Evolutionary conservation across 2,329 filamentous ascomycete genomes (phyloP).

Genomic region (Trichoderma oligosporum): DNA sequence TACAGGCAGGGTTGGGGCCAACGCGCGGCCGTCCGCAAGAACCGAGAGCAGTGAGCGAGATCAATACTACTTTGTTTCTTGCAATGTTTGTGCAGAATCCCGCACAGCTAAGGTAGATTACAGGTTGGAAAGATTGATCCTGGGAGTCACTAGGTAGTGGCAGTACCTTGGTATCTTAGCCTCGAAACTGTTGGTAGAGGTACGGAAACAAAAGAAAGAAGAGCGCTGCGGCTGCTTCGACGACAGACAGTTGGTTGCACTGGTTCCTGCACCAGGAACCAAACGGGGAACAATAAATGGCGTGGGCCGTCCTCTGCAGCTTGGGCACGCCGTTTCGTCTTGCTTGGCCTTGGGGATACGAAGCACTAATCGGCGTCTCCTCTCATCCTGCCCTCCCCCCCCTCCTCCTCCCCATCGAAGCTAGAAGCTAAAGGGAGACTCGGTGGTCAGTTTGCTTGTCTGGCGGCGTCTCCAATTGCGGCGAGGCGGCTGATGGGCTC

Average conservation of each 20-base stretch:
- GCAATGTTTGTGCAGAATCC: background rate
- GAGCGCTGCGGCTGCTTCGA: background rate
- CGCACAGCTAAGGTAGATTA: background rate
- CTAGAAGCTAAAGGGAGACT: conserved; percentile 15
- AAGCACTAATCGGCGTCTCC: conserved; percentile 17
- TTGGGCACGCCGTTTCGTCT: conserved; percentile 8
- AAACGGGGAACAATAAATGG: conserved; percentile 10
- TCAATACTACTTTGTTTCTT: no score
- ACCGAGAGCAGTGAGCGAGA: background rate
- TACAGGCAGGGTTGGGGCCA: background rate
- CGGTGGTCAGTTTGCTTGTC: background rate
- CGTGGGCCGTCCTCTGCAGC: conserved; percentile 3
- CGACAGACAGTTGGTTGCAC: conserved; percentile 9
- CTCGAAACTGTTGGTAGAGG: no score
- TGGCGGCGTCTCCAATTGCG: background rate
- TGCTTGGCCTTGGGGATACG: conserved; percentile 14
- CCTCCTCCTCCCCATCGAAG: background rate
- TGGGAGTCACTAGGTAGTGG: no score
- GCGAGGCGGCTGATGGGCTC: background rate
- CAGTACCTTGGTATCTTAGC: no score
- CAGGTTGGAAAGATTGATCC: no score
- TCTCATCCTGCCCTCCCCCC: no score
- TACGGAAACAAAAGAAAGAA: no score
- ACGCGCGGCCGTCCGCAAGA: conserved; percentile 15
- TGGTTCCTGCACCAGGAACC: conserved; percentile 18